Percentiles rank a stretch among this genome's conserved stretches.
phyloP scores from a whole-genome alignment of 495 filamentous ascomycete species.

The Xylaria curta region DNA sequence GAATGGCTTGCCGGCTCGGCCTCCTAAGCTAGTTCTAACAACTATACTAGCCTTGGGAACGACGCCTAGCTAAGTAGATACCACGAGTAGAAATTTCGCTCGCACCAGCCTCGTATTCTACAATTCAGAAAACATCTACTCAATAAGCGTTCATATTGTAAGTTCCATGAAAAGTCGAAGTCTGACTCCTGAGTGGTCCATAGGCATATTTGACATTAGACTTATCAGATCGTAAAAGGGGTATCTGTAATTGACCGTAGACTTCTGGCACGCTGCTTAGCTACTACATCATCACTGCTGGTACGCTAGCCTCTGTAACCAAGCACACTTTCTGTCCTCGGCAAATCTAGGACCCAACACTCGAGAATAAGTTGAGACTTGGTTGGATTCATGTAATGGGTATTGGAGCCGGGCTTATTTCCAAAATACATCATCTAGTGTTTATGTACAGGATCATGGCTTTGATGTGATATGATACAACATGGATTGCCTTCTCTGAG shows the following conservation, averaged over 20 bases:
- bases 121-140: background rate
- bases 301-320: background rate
- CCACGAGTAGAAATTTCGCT: background rate
- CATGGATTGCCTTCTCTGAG: conserved; percentile 9
- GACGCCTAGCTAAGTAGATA: background rate
- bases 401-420: background rate
- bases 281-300: background rate
- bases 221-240: background rate
- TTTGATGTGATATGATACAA: conserved; percentile 26
- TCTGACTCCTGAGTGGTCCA: too few species aligned
- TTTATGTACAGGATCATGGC: conserved; percentile 14
- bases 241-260: background rate
- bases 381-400: background rate
- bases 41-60: background rate
- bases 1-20: background rate
- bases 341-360: background rate
- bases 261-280: background rate
- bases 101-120: background rate
- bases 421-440: background rate
- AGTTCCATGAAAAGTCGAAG: background rate
- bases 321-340: background rate
- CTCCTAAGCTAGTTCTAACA: background rate
- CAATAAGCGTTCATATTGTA: background rate
- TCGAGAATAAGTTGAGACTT: background rate
- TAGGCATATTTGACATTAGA: background rate